phyloP scores from a whole-genome alignment of 495 filamentous ascomycete genomes.

The Rusavskia elegans region DNA sequence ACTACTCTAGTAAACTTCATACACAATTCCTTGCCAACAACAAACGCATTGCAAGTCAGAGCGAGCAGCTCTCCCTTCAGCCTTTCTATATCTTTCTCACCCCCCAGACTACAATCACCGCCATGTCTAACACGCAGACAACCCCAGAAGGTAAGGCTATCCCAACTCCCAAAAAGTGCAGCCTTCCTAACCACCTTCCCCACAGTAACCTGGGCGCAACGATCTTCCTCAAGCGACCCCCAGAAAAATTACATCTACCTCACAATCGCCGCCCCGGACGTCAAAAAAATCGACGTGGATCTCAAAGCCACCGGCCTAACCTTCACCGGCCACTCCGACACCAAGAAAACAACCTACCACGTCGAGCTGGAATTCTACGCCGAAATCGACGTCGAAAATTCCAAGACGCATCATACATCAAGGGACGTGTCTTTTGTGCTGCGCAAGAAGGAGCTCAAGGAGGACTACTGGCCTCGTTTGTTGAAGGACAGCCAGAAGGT shows the following conservation, averaged over 20 bases:
- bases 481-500: slow-evolving; percentile 76
- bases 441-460: slow-evolving; percentile 87
- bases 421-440: slow-evolving; percentile 80
- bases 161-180: background rate
- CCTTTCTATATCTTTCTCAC: background rate
- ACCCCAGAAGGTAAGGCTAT: slow-evolving; percentile 17
- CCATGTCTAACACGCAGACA: slow-evolving; percentile 12
- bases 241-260: slow-evolving; percentile 88
- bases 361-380: slow-evolving; percentile 79
- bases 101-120: background rate
- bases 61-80: background rate
- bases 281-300: slow-evolving; percentile 58
- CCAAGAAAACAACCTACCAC: slow-evolving; percentile 67
- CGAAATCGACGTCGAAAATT: slow-evolving; percentile 74
- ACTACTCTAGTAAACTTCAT: too few species aligned
- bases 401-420: slow-evolving; percentile 67
- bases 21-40: too few species aligned
- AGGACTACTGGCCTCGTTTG: slow-evolving; percentile 87
- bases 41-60: too few species aligned
- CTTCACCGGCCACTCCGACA: slow-evolving; percentile 68
- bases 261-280: slow-evolving; percentile 73
- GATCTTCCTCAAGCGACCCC: slow-evolving; percentile 63
- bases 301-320: slow-evolving; percentile 59
- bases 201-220: slow-evolving; percentile 92
- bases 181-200: background rate